Evolutionary conservation across 768 basidiomycete genomes (phyloP), one percentile per base, ranked within the genome.

Genomic region (Mycena galericulata): DNA sequence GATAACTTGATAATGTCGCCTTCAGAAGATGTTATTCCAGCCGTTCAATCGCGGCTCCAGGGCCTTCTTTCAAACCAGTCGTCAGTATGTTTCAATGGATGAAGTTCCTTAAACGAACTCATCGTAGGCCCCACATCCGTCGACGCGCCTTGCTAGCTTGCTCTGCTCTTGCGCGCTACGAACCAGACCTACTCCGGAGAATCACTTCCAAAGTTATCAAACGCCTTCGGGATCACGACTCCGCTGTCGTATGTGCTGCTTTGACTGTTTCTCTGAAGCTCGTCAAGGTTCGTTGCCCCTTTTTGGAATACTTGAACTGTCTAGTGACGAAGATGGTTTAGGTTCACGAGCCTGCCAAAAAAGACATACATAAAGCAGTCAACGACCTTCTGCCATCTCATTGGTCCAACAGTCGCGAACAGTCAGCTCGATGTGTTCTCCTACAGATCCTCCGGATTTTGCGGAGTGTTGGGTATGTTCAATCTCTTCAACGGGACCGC

Each of bases 11-110:
- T 90, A 62, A 82, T 85, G 50, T 84, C 82, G 20, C 86, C 90
- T 3, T 89, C 84, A 17, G 86, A 88, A 72, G 90, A 93, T 67
- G 85, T 92, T 55, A 85, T 94, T 62, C 94, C 94, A 15, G 94
- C 94, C 2, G 85, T 95, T 6, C 89, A 92, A 73, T 79, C 84
- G 24, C 89, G 88, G 55, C 77, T 96, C 8, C 83, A 86, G 40
- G 85, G 89, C 62, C 83, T 96, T 14, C 82, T 95, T 22, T 88
- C 87, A 36, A 91, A 94, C 75, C 85, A 87, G 71, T 90, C 90
- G 94, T 95, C 84, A 88, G 93, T 88, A 79, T 75, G 78, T 83
- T 76, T 75, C 68, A n/a, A 22, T 50, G 43, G 32, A 58, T 53
- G 46, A 56, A 18, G 22, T 58, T 68, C 70, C 62, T 51, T 27